Conservation (phyloP, 2,329 filamentous ascomycete genomes). For the Exophiala sideris region DNA sequence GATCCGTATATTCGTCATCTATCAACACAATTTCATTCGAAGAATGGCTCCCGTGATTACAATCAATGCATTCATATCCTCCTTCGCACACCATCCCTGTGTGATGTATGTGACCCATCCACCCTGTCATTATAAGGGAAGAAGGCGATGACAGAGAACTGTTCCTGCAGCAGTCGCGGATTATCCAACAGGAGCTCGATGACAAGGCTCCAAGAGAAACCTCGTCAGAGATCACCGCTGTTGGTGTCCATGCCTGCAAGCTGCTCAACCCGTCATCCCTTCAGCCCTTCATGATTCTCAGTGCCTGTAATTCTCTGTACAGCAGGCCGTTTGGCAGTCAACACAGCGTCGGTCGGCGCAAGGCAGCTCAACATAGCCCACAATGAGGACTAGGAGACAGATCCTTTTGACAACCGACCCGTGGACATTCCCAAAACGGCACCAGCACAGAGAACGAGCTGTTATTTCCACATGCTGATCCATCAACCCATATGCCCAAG, state of each 20-base stretch:
- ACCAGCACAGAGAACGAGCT: neutral
- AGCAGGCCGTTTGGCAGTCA: neutral
- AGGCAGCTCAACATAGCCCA: constrained; percentile 1
- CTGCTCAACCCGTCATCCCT: neutral
- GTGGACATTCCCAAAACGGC: constrained; percentile 1
- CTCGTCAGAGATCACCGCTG: neutral
- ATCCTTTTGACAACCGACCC: neutral
- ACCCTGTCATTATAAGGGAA: too few relatives aligned
- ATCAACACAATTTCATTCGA: neutral
- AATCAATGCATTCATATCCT: neutral
- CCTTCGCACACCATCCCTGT: neutral
- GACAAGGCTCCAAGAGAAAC: neutral
- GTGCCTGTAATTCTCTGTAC: neutral
- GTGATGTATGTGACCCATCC: neutral
- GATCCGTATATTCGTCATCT: neutral
- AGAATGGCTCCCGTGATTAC: neutral
- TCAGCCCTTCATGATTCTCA: neutral
- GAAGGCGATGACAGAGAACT: too few relatives aligned
- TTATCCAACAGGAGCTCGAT: neutral
- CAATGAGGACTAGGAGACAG: constrained; percentile 1
- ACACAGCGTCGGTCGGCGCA: neutral
- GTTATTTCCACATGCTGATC: neutral
- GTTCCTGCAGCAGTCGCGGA: neutral
- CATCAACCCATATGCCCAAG: neutral
- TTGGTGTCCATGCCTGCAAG: neutral